Percentiles rank a stretch among this genome's conserved stretches.
phyloP scores from a whole-genome alignment of 306 rosid species.

The Trichosanthes truncata region DNA sequence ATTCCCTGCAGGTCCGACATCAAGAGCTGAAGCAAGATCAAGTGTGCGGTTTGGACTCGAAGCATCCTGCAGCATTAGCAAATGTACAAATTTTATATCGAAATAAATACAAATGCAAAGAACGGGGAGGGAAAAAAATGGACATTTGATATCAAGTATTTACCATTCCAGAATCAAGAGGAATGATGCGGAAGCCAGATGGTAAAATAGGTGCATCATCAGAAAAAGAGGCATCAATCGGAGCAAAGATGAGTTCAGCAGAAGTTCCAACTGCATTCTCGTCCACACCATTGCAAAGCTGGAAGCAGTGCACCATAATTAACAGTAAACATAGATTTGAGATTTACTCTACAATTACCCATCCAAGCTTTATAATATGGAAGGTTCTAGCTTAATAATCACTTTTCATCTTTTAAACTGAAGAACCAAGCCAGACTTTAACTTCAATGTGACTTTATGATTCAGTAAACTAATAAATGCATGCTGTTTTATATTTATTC shows the following conservation, averaged over 20 bases:
- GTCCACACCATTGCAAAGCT: slow-evolving; percentile 93
- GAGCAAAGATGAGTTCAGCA: slow-evolving; percentile 94
- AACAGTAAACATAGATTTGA: background rate
- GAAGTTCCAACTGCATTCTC: slow-evolving; percentile 75
- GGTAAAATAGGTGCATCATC: slow-evolving; percentile 96
- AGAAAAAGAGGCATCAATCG: slow-evolving; percentile 93
- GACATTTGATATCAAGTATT: background rate
- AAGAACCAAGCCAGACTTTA: background rate
- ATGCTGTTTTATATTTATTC: background rate
- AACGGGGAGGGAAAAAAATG: background rate
- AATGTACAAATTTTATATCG: background rate
- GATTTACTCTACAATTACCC: background rate
- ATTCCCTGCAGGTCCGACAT: slow-evolving; percentile 66
- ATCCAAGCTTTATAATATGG: background rate
- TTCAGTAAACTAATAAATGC: background rate
- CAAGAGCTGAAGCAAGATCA: slow-evolving; percentile 96
- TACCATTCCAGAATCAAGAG: slow-evolving; percentile 72
- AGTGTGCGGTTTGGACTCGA: slow-evolving; percentile 90
- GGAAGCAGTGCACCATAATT: slow-evolving; percentile 19
- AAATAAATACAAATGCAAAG: background rate
- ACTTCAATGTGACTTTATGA: background rate
- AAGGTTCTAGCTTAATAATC: background rate
- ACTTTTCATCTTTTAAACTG: background rate
- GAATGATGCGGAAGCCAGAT: slow-evolving; percentile 90
- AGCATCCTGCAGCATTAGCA: slow-evolving; percentile 43